Base-by-base conservation (phyloP, 805 yeast genomes). In the Zygosaccharomyces lentus region DNA sequence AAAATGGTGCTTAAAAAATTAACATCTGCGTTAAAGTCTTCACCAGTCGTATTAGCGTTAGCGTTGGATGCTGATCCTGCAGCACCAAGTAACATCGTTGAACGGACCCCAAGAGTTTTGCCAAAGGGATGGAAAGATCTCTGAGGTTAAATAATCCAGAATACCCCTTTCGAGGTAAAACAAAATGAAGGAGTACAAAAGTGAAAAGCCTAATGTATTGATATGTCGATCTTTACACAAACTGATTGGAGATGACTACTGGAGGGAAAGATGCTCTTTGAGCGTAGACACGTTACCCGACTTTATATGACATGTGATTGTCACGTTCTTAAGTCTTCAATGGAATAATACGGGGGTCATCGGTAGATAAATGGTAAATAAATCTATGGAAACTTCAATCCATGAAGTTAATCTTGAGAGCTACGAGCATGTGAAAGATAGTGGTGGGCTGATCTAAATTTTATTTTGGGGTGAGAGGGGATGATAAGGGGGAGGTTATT, bases 11-110 rank as follows among this genome's bases (percentile, higher is more conserved):
- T 43, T 36, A 49, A 35, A 39, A 41, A 41, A 9, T 27, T 40
- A 5, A 37, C 52, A 16, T 49, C 52, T 12, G 47, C 37, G 16
- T 45, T 39, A 9, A 45, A 40, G 19, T 49, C 52, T 17, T 49
- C 52, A 8, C 42, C 41, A 32, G 41, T 46, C 41, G 44, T 34
- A 24, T 44, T 30, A n/a, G 49, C 37, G 23, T 35, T 35, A 24
- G 43, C 43, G 16, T 36, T 43, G 25, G 41, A 35, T 23, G 41
- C 41, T 23, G 41, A 38, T 27, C 41, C 41, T 27, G 41, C 41
- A 38, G 43, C 43, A 13, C 49, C 47, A 34, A 46, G 46, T 30
- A 49, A 43, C 52, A 49, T 49, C 17, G 38, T 12, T 13, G 6
- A 35, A 23, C 6, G 19, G 9, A 12, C 29, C 19, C 15, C 13